These are phyloP conservation scores for Rhodotorula babjevae DNA, from an alignment of 768 basidiomycete species.

Conservation along the genomic window DNA sequence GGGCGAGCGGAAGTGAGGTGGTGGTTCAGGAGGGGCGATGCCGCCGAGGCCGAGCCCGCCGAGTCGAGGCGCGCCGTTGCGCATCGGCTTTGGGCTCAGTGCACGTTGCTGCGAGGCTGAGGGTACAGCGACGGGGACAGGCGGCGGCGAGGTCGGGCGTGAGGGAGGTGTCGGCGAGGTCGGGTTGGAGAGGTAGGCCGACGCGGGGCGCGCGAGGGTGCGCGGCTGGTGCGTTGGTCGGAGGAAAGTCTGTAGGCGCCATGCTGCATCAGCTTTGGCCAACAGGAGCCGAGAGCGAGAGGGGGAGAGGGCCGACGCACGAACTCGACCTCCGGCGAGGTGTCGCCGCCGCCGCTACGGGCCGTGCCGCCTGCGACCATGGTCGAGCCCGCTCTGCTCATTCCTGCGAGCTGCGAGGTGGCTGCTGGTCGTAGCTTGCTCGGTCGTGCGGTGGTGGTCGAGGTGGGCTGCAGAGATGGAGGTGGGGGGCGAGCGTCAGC, in stretches of 20 bases:
- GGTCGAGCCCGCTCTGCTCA: not conserved
- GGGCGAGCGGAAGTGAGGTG: not conserved
- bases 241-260: not conserved
- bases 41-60: constrained; percentile 29
- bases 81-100: constrained; percentile 7
- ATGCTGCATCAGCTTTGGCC: not conserved
- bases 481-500: too few relatives aligned
- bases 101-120: not conserved
- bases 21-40: not conserved
- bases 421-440: too few relatives aligned
- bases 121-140: not conserved
- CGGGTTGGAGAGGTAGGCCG: not conserved
- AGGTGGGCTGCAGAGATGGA: not conserved
- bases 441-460: too few relatives aligned
- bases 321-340: constrained; percentile 15
- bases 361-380: too few relatives aligned
- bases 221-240: constrained; percentile 10
- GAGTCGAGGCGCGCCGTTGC: constrained; percentile 23
- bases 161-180: constrained; percentile 7
- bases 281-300: not conserved
- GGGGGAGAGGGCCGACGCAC: not conserved
- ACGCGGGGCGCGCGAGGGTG: constrained; percentile 13
- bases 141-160: constrained; percentile 5
- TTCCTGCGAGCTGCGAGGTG: not conserved
- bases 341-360: not conserved